These are phyloP conservation scores for Microcos paniculata DNA, from an alignment of 345 rosid genomes.

Conservation along the genomic window DNA sequence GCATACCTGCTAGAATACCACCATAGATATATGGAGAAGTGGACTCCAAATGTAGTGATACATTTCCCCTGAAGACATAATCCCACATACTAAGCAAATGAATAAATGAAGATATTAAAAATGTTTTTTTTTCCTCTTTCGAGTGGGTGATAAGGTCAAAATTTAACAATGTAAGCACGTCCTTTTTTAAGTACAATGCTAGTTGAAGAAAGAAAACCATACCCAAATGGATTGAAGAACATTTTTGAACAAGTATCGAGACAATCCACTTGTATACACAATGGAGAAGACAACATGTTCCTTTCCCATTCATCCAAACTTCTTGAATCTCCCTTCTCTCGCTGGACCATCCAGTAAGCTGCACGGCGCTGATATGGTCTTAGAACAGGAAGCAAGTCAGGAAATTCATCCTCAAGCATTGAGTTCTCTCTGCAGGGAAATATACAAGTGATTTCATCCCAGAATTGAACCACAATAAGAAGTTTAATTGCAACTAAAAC, in stretches of 20 bases:
- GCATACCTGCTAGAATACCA: constrained; percentile 97
- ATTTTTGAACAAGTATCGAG: constrained; percentile 64
- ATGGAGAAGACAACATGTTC: constrained; percentile 59
- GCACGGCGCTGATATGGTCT: constrained; percentile 97
- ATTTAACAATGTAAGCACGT: constrained; percentile 1
- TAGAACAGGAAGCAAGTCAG: constrained; percentile 73
- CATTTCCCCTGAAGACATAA: constrained; percentile 69
- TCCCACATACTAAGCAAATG: constrained; percentile 17
- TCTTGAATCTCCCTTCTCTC: constrained; percentile 67
- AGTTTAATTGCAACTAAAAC: background rate
- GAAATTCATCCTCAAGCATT: constrained; percentile 61
- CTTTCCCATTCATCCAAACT: constrained; percentile 34
- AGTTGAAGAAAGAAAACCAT: constrained; percentile 14
- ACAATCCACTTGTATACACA: constrained; percentile 61
- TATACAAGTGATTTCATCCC: constrained; percentile 1
- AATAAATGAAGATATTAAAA: constrained; percentile 9
- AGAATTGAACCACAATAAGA: constrained; percentile 2
- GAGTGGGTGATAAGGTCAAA: background rate
- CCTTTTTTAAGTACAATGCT: background rate
- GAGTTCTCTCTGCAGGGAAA: constrained; percentile 49
- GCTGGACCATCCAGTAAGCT: constrained; percentile 89
- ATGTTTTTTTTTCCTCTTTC: background rate
- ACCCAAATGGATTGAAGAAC: constrained; percentile 98
- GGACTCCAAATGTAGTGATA: constrained; percentile 56
- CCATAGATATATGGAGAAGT: constrained; percentile 62